These are phyloP conservation scores for Lonicera japonica DNA, from an alignment of 129 eudicot species.

Conservation along the genomic window DNA sequence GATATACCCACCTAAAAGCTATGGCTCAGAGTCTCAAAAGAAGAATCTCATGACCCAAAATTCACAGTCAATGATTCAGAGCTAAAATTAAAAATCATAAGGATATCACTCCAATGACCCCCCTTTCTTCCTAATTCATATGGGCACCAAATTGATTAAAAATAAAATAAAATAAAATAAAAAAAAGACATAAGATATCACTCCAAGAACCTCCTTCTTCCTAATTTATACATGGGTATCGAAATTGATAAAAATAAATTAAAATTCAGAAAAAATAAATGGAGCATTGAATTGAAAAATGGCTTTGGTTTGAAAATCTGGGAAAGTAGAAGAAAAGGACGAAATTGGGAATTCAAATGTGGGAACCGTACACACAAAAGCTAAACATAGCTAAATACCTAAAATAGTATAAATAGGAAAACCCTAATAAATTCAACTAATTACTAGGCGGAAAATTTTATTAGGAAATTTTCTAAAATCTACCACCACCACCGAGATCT, in stretches of 20 bases:
- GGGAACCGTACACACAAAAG: constrained; percentile 27
- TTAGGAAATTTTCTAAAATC: constrained; percentile 7
- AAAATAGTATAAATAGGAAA: constrained; percentile 7
- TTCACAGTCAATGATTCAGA: constrained; percentile 24
- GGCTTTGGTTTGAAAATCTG: constrained; percentile 29
- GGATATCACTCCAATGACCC: constrained; percentile 7
- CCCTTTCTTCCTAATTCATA: constrained; percentile 10
- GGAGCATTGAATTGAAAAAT: background rate
- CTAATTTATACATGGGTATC: background rate
- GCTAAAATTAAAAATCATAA: constrained; percentile 22
- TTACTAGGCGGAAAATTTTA: constrained; percentile 9
- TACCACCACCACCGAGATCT: background rate
- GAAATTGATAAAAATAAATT: no score
- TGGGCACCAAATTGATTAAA: no score
- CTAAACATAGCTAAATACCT: constrained; percentile 27
- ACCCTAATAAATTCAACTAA: constrained; percentile 7
- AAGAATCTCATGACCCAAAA: constrained; percentile 49
- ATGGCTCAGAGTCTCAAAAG: constrained; percentile 44
- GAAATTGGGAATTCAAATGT: constrained; percentile 31
- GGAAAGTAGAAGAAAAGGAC: constrained; percentile 29
- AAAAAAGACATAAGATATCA: constrained; percentile 19
- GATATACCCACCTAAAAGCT: constrained; percentile 49
- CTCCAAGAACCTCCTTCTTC: constrained; percentile 16
- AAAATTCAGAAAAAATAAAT: background rate
- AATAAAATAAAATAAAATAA: background rate